Evolutionary conservation across 2,329 filamentous ascomycete species (phyloP).

Genomic region (Penicillium sp.): DNA sequence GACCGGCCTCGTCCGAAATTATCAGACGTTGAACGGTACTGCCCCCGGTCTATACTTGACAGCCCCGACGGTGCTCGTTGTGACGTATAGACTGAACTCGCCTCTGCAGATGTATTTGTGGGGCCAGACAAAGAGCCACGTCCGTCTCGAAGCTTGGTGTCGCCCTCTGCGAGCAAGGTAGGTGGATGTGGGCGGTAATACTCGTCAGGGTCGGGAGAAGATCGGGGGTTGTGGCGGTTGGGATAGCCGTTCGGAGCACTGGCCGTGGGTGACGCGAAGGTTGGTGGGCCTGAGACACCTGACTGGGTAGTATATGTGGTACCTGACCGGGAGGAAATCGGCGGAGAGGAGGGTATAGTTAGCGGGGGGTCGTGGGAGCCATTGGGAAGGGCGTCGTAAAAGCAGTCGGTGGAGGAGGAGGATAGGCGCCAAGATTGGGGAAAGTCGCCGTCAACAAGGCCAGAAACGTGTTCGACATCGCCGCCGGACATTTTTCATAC

Average conservation of each 20-base stretch:
- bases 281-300: constrained; percentile 28
- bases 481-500: constrained; percentile 51
- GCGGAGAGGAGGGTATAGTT: constrained; percentile 29
- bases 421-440: constrained; percentile 39
- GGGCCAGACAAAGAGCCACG: constrained; percentile 26
- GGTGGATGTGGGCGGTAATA: constrained; percentile 56
- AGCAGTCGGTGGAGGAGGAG: constrained; percentile 31
- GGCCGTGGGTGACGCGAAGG: constrained; percentile 24
- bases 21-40: constrained; percentile 40
- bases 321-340: constrained; percentile 24
- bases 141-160: constrained; percentile 26
- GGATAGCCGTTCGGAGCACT: constrained; percentile 27
- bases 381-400: constrained; percentile 28
- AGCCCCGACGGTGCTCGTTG: constrained; percentile 31
- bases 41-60: constrained; percentile 29
- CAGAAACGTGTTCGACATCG: constrained; percentile 47
- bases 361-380: constrained; percentile 34
- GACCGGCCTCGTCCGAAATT: constrained; percentile 29
- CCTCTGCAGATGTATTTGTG: constrained; percentile 29
- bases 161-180: constrained; percentile 36
- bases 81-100: constrained; percentile 19
- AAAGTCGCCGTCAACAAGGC: constrained; percentile 37
- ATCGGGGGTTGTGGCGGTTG: constrained; percentile 29
- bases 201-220: constrained; percentile 54
- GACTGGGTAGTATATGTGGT: constrained; percentile 27